Evolutionary conservation across 78 protist genomes (phyloP).

Genomic region (Creolimax fragrantissima): DNA sequence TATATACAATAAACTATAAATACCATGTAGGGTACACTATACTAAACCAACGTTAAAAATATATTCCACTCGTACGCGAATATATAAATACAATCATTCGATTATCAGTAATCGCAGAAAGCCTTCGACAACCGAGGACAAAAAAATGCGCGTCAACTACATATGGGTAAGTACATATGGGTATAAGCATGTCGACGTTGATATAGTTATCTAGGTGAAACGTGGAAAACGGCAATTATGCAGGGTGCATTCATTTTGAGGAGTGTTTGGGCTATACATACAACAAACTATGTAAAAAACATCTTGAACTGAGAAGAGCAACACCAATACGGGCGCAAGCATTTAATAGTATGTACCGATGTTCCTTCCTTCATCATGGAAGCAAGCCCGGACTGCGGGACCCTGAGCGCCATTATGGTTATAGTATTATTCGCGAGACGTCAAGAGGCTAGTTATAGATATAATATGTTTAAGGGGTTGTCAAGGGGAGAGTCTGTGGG

Average conservation of each 20-base stretch:
- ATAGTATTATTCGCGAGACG: neutral
- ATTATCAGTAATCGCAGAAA: too few species aligned
- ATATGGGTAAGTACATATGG: too few species aligned
- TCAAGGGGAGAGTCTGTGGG: too few species aligned
- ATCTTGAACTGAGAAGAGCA: neutral
- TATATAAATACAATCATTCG: too few species aligned
- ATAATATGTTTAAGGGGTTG: neutral
- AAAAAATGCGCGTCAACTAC: too few species aligned
- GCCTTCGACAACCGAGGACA: too few species aligned
- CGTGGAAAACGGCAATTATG: neutral
- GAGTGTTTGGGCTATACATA: neutral
- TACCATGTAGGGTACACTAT: too few species aligned
- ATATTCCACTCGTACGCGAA: too few species aligned
- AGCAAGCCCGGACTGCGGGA: conserved; percentile 28
- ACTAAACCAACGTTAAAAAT: too few species aligned
- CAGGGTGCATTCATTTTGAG: neutral
- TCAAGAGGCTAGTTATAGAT: neutral
- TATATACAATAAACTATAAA: too few species aligned
- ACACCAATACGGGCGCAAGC: too few species aligned
- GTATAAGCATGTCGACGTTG: neutral
- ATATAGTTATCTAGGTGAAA: neutral
- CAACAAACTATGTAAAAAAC: neutral
- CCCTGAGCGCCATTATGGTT: conserved; percentile 20
- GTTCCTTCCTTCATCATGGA: conserved; percentile 41
- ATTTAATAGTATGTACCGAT: neutral